These are phyloP conservation scores for Triglochin maritima DNA, from an alignment of 106 monocot genomes.

Conservation along the genomic window DNA sequence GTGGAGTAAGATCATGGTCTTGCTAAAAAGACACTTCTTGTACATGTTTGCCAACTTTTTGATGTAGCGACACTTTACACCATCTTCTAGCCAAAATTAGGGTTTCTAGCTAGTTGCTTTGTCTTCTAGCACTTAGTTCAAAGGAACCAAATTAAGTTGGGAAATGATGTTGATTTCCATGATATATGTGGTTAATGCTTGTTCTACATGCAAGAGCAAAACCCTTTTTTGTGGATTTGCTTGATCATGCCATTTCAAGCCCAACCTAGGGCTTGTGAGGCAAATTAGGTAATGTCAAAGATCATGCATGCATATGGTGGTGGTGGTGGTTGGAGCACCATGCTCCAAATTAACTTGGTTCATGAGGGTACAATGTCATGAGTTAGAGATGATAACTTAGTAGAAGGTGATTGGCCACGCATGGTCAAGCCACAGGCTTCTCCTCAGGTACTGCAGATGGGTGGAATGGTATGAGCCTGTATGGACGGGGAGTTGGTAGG, in stretches of 20 bases:
- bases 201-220: constrained; percentile 1
- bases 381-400: constrained; percentile 5
- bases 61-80: no score
- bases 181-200: neutral
- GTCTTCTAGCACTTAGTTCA: no score
- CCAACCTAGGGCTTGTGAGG: neutral
- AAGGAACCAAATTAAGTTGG: no score
- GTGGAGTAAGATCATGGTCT: neutral
- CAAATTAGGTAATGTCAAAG: neutral
- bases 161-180: no score
- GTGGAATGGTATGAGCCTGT: constrained; percentile 46
- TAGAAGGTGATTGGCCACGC: constrained; percentile 3
- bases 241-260: neutral
- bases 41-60: no score
- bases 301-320: neutral
- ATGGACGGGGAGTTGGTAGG: constrained; percentile 35
- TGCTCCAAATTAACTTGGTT: neutral
- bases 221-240: neutral
- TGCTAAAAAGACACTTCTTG: no score
- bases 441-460: constrained; percentile 35
- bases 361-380: neutral
- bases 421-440: constrained; percentile 77
- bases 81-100: no score
- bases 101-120: no score
- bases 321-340: constrained; percentile 2